Evolutionary conservation across 2,329 filamentous ascomycete genomes (phyloP).

Genomic region (Aspergillus cejpii): DNA sequence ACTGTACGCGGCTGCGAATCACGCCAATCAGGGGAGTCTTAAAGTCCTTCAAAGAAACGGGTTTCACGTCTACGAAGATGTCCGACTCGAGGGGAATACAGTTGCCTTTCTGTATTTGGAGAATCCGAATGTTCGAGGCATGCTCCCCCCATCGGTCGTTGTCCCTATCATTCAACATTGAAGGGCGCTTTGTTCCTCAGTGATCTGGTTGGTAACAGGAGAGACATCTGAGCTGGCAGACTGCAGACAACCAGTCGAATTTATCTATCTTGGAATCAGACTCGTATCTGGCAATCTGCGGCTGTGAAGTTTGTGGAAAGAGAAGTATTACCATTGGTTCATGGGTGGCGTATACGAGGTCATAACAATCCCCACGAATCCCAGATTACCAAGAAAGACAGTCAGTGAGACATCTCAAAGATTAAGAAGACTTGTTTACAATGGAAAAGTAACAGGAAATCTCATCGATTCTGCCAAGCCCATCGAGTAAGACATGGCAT

Average conservation of each 20-base stretch:
- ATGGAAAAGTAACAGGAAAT: neutral
- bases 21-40: constrained; percentile 16
- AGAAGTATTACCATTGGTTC: too few relatives aligned
- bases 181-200: too few relatives aligned
- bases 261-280: too few relatives aligned
- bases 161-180: too few relatives aligned
- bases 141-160: too few relatives aligned
- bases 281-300: too few relatives aligned
- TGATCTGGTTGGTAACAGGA: too few relatives aligned
- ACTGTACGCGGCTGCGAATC: constrained; percentile 17
- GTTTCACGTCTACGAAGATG: constrained; percentile 13
- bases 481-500: neutral
- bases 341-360: neutral
- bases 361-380: neutral
- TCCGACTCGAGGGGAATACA: constrained; percentile 12
- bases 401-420: neutral
- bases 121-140: neutral
- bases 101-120: constrained; percentile 13
- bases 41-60: constrained; percentile 17
- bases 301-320: too few relatives aligned
- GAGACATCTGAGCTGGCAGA: too few relatives aligned
- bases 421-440: too few relatives aligned
- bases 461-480: neutral
- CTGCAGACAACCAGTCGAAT: too few relatives aligned
- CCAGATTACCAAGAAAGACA: neutral